These are phyloP conservation scores for Xylaria digitata DNA, from an alignment of 2,329 filamentous ascomycete species.

Conservation along the genomic window DNA sequence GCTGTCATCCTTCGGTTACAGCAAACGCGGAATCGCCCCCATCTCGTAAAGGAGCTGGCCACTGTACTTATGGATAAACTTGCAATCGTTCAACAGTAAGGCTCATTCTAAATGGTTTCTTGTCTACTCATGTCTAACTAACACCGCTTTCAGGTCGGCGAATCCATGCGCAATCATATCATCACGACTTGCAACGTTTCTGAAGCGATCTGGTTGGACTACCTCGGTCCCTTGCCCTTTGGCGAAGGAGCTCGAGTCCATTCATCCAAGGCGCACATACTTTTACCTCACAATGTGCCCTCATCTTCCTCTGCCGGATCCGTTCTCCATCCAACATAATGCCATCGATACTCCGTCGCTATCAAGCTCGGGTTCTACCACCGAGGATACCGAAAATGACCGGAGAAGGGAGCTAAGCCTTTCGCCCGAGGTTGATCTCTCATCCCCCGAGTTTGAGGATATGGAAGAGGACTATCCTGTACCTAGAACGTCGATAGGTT, in stretches of 20 bases:
- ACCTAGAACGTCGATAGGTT: slow-evolving; percentile 71
- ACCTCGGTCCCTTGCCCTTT: slow-evolving; percentile 84
- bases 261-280: slow-evolving; percentile 94
- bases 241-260: slow-evolving; percentile 90
- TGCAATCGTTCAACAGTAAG: slow-evolving; percentile 91
- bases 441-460: slow-evolving; percentile 86
- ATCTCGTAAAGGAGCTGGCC: slow-evolving; percentile 93
- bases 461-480: slow-evolving; percentile 68
- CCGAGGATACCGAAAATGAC: slow-evolving; percentile 78
- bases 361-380: slow-evolving; percentile 74
- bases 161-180: slow-evolving; percentile 97
- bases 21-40: slow-evolving; percentile 89
- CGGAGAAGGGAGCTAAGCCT: slow-evolving; percentile 79
- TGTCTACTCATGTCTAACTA: slow-evolving; percentile 39
- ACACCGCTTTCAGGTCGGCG: slow-evolving; percentile 74
- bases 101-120: slow-evolving; percentile 20
- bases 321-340: slow-evolving; percentile 57
- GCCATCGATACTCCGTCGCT: slow-evolving; percentile 85
- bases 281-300: slow-evolving; percentile 94
- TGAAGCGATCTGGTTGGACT: slow-evolving; percentile 87
- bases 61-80: slow-evolving; percentile 80
- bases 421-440: slow-evolving; percentile 93
- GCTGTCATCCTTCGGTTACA: slow-evolving; percentile 89
- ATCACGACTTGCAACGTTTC: slow-evolving; percentile 86
- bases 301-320: slow-evolving; percentile 82